Conservation (phyloP, 1,284 basidiomycete genomes). For the Agroathelia rolfsii region DNA sequence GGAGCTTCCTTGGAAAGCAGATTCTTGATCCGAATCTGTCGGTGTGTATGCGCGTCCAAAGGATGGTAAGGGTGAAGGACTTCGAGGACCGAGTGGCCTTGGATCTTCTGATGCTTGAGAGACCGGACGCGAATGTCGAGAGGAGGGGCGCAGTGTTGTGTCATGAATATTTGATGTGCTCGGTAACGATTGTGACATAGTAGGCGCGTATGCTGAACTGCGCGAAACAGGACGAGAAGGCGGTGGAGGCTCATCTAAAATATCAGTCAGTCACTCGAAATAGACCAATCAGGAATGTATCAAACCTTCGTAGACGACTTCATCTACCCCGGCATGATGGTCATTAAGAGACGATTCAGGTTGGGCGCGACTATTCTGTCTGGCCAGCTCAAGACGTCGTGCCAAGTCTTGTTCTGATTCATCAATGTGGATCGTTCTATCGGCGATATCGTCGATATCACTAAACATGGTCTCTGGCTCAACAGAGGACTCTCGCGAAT, state of each 20-base stretch:
- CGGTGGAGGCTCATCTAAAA: constrained; percentile 49
- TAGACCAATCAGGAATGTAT: constrained; percentile 7
- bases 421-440: constrained; percentile 33
- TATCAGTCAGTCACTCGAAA: constrained; percentile 8
- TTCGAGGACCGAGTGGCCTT: constrained; percentile 60
- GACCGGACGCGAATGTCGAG: constrained; percentile 26
- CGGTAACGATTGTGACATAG: too few relatives aligned
- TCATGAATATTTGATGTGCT: constrained; percentile 29
- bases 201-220: too few relatives aligned
- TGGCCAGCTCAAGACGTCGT: constrained; percentile 65
- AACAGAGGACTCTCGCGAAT: constrained; percentile 27
- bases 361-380: constrained; percentile 73
- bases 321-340: constrained; percentile 43
- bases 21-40: constrained; percentile 76
- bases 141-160: constrained; percentile 30
- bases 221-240: constrained; percentile 44
- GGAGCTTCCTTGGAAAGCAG: too few relatives aligned
- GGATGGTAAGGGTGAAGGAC: constrained; percentile 55
- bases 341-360: constrained; percentile 31
- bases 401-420: constrained; percentile 67
- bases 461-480: constrained; percentile 29
- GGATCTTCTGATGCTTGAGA: constrained; percentile 41
- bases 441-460: constrained; percentile 36
- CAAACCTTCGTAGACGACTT: constrained; percentile 67
- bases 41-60: too few relatives aligned